Percentiles rank a stretch among this genome's conserved stretches.
Evolutionary conservation across 495 filamentous ascomycete genomes (phyloP).

Genomic region (Trypethelium eluteriae): DNA sequence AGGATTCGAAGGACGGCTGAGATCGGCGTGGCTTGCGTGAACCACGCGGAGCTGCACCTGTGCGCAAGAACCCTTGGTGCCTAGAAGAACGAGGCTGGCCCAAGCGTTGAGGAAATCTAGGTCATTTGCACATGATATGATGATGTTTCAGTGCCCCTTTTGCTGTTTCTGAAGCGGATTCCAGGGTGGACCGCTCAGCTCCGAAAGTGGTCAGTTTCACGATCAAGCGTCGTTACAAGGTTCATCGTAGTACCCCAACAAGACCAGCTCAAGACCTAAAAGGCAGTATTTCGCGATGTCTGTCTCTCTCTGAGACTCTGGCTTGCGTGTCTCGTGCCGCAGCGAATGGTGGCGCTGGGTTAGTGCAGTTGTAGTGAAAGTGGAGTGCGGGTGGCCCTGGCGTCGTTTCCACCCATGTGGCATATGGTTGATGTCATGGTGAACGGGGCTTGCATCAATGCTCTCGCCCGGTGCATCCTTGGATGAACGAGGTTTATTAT

Average conservation of each 20-base stretch:
- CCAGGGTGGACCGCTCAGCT: background rate
- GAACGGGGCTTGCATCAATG: no score
- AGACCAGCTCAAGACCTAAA: background rate
- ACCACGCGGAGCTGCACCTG: background rate
- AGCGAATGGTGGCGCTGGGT: background rate
- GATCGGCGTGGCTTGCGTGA: constrained; percentile 4
- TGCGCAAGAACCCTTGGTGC: background rate
- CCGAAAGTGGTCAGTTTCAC: background rate
- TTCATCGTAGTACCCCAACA: background rate
- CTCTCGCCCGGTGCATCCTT: no score
- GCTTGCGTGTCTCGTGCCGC: background rate
- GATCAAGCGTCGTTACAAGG: background rate
- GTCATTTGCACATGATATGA: no score
- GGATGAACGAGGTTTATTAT: background rate
- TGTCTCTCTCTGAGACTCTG: background rate
- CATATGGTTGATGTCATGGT: constrained; percentile 6
- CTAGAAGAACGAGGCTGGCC: no score
- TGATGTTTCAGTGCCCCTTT: constrained; percentile 7
- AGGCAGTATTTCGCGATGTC: background rate
- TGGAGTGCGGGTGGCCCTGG: background rate
- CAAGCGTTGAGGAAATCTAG: no score
- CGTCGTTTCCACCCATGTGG: background rate
- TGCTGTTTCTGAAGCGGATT: background rate
- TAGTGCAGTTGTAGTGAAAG: background rate
- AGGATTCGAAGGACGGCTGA: background rate